Percentiles rank a stretch among this genome's conserved stretches.
Evolutionary conservation across 1,284 basidiomycete species (phyloP).

Genomic region (Cystobasidium slooffiae): DNA sequence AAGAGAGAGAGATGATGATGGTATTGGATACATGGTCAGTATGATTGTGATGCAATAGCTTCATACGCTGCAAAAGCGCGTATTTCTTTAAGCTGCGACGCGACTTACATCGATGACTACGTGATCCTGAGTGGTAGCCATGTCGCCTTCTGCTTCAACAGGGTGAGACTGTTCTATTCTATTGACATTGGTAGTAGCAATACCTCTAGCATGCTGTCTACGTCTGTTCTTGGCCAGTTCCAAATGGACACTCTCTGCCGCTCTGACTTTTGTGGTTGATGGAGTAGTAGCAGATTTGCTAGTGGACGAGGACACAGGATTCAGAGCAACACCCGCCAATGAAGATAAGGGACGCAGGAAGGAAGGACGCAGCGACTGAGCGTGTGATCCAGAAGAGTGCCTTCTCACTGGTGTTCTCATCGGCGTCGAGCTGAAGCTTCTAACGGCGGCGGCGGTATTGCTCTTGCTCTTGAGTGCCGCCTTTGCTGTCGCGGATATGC

Average conservation of each 20-base stretch:
- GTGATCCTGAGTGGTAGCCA: slow-evolving; percentile 32
- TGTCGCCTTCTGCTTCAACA: slow-evolving; percentile 26
- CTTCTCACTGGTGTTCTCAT: slow-evolving; percentile 4
- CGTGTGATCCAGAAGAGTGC: not conserved
- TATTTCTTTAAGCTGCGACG: not conserved
- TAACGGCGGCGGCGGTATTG: no score
- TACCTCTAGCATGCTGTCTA: not conserved
- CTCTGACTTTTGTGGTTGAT: not conserved
- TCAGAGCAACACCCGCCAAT: not conserved
- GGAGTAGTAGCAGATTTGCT: not conserved
- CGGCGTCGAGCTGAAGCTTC: not conserved
- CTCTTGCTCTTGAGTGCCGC: not conserved
- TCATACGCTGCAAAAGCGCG: not conserved
- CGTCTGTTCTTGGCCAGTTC: not conserved
- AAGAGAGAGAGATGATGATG: not conserved
- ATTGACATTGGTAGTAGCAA: not conserved
- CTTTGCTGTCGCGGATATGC: not conserved
- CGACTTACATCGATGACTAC: slow-evolving; percentile 31
- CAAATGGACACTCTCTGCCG: slow-evolving; percentile 4
- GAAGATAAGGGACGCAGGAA: slow-evolving; percentile 17
- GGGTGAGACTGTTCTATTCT: slow-evolving; percentile 10
- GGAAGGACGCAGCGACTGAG: not conserved
- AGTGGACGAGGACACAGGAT: not conserved
- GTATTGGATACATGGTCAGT: not conserved
- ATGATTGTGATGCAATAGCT: not conserved